phyloP scores from a whole-genome alignment of 2,329 filamentous ascomycete genomes.

The Xylariaceae sp. region DNA sequence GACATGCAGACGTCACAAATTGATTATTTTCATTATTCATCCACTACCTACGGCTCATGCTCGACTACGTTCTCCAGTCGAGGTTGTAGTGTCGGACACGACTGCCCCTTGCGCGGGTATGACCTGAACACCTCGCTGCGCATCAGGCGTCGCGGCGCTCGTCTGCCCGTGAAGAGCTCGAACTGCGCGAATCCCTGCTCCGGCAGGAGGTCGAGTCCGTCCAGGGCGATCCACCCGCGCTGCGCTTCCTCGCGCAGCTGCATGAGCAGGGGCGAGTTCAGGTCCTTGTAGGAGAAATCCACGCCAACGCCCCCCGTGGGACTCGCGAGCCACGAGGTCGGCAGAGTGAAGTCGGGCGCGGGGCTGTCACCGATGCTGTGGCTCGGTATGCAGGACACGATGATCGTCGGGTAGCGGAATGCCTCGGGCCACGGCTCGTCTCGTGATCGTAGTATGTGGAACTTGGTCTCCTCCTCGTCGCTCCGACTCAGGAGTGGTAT shows the following conservation, averaged over 20 bases:
- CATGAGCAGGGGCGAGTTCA: slow-evolving; percentile 65
- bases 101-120: slow-evolving; percentile 37
- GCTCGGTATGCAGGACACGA: slow-evolving; percentile 72
- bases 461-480: slow-evolving; percentile 36
- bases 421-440: slow-evolving; percentile 61
- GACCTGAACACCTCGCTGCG: slow-evolving; percentile 55
- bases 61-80: slow-evolving; percentile 35
- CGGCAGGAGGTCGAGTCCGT: slow-evolving; percentile 70
- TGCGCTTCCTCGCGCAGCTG: slow-evolving; percentile 60
- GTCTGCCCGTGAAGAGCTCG: slow-evolving; percentile 71
- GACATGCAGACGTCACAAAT: too few relatives aligned
- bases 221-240: slow-evolving; percentile 68
- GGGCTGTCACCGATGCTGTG: slow-evolving; percentile 60
- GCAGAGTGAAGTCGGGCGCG: slow-evolving; percentile 66
- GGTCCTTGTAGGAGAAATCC: slow-evolving; percentile 70
- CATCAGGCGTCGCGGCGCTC: slow-evolving; percentile 68
- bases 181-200: slow-evolving; percentile 81
- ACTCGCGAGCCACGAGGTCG: slow-evolving; percentile 65
- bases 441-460: slow-evolving; percentile 55
- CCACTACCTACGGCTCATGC: slow-evolving; percentile 29
- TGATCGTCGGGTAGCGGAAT: slow-evolving; percentile 64
- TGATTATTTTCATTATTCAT: too few relatives aligned
- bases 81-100: slow-evolving; percentile 36
- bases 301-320: slow-evolving; percentile 72
- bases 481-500: slow-evolving; percentile 40